Evolutionary conservation across 371 early-diverging fungal genomes (phyloP).

Genomic region (Actinomortierella wolfii): DNA sequence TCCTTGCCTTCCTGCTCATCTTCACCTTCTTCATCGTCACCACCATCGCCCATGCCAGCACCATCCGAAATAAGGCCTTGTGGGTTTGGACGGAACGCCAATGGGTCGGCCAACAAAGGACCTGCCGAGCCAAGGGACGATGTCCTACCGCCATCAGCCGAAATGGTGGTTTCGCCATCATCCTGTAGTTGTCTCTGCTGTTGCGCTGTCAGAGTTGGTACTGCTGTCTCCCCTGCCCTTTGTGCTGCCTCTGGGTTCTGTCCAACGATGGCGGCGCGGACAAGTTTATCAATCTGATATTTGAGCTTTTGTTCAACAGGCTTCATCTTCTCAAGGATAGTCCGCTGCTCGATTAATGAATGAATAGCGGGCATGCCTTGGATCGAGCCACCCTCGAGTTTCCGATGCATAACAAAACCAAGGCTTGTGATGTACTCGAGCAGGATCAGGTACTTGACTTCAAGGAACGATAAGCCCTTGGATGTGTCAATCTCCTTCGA

Average conservation of each 20-base stretch:
- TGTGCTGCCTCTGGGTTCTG: conserved; percentile 13
- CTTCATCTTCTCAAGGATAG: conserved; percentile 89
- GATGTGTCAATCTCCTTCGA: conserved; percentile 68
- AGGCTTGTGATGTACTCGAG: conserved; percentile 88
- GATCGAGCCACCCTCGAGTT: conserved; percentile 74
- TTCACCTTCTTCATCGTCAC: conserved; percentile 19
- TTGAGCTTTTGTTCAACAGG: conserved; percentile 93
- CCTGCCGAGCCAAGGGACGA: too few species aligned
- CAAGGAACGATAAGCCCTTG: conserved; percentile 84
- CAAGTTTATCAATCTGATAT: conserved; percentile 96
- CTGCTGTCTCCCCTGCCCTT: conserved; percentile 24
- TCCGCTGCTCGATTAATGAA: conserved; percentile 78
- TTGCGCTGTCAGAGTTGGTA: background rate
- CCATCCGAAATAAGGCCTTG: conserved; percentile 61
- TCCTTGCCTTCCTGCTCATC: conserved; percentile 24
- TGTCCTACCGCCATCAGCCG: background rate
- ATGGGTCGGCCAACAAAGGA: conserved; percentile 60
- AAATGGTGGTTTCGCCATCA: background rate
- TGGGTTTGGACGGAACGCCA: conserved; percentile 90
- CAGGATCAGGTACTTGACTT: conserved; percentile 85
- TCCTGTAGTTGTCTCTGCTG: conserved; percentile 1
- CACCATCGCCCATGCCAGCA: conserved; percentile 52
- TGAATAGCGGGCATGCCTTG: conserved; percentile 69
- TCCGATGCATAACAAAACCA: conserved; percentile 72
- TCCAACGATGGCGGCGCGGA: conserved; percentile 72